Base-by-base conservation (phyloP, 345 rosid genomes). In the Hibiscus mutabilis region DNA sequence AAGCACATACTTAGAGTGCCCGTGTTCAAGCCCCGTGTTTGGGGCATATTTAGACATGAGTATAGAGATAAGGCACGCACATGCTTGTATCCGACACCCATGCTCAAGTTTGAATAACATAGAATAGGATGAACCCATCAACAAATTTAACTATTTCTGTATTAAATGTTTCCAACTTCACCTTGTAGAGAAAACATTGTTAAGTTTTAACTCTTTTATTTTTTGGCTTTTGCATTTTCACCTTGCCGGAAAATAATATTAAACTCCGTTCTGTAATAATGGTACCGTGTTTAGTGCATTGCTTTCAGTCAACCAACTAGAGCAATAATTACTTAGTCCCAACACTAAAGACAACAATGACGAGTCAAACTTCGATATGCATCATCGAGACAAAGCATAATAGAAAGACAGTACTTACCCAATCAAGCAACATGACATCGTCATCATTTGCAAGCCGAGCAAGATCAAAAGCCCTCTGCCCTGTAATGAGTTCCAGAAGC, bases 401-500 rank as follows among this genome's bases (percentile, higher is more conserved):
- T 64, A 22, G 56, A 56, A 16, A 37, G 55, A 74, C 6, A 60
- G 64, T 22, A 62, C 67, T 67, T 88, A 91, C 98, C 97, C 97
- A 93, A 79, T 91, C 96, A 65, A 93, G 96, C 63, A 93, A 84
- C 98, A 93, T 91, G 40, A 88, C 92, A 82, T 91, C 97, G 33
- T 89, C 96, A 77, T 91, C 96, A 55, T 89, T 88, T 68, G 98
- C 98, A 74, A 89, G 96, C 75, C 98, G 89, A 83, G 97, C 97
- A 76, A 93, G 96, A 83, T 93, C 96, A 12, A 89, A 91, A 67
- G 97, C 97, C 79, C 92, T 86, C 76, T 91, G 97, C 69, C 98
- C 97, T 22, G 95, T 91, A 67, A 94, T 88, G 60, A 94, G 91
- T 76, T 94, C 98, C 24, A 94, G 97, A 86, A 94, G 98, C 98